These are phyloP conservation scores for Citrus sinensis DNA, from an alignment of 345 rosid genomes.

Conservation along the genomic window DVS_A1.0 CM039163.1:34248001-34248500, in stretches of 20 bases:
- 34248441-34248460: conserved; percentile 32
- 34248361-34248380: conserved; percentile 93
- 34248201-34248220: too few species aligned
- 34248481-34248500: conserved; percentile 41
- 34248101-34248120: too few species aligned
- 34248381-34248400: conserved; percentile 87
- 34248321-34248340: conserved; percentile 32
- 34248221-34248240: neutral
- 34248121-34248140: too few species aligned
- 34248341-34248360: conserved; percentile 88
- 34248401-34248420: conserved; percentile 86
- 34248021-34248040: too few species aligned
- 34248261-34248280: neutral
- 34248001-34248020: too few species aligned
- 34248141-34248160: too few species aligned
- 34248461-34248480: conserved; percentile 35
- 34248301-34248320: neutral
- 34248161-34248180: too few species aligned
- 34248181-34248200: too few species aligned
- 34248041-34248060: too few species aligned
- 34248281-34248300: neutral
- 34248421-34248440: conserved; percentile 86
- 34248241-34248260: neutral
- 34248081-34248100: too few species aligned
- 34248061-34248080: too few species aligned